Conservation (phyloP, 2,329 filamentous ascomycete species). For the Allantophomopsis lycopodina region DNA sequence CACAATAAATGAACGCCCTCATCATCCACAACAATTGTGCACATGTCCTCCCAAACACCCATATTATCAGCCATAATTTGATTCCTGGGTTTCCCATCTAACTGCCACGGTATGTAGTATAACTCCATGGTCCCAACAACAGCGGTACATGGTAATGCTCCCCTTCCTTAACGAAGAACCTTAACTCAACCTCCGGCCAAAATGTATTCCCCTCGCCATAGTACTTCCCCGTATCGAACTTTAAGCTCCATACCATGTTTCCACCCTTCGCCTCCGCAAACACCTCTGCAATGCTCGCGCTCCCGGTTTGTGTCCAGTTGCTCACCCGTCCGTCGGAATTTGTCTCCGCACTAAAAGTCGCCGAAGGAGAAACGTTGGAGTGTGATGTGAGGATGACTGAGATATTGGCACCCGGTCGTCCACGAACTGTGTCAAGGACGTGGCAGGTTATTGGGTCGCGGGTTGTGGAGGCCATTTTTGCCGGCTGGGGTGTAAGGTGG, state of each 20-base stretch:
- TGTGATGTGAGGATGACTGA: slow-evolving; percentile 33
- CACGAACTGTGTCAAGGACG: slow-evolving; percentile 69
- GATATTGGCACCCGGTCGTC: slow-evolving; percentile 53
- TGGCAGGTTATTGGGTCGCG: slow-evolving; percentile 67
- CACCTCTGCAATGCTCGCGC: not conserved
- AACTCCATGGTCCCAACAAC: slow-evolving; percentile 65
- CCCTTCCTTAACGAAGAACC: slow-evolving; percentile 32
- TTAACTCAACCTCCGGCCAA: slow-evolving; percentile 40
- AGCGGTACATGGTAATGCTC: slow-evolving; percentile 73
- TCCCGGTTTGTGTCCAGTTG: slow-evolving; percentile 38
- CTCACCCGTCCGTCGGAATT: slow-evolving; percentile 66
- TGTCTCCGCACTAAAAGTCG: slow-evolving; percentile 36
- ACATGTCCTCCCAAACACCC: too few species aligned
- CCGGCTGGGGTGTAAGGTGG: not conserved
- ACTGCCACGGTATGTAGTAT: slow-evolving; percentile 70
- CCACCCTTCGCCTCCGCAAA: slow-evolving; percentile 12
- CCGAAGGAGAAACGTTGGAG: slow-evolving; percentile 14
- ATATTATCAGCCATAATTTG: not conserved
- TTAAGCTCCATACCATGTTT: slow-evolving; percentile 44
- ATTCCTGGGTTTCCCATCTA: slow-evolving; percentile 19
- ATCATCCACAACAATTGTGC: too few species aligned
- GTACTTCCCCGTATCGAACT: slow-evolving; percentile 61
- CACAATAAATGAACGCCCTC: too few species aligned
- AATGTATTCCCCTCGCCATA: slow-evolving; percentile 49
- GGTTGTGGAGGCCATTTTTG: slow-evolving; percentile 1